Base-by-base conservation (phyloP, 1,139 yeast species). In the Candida sanyaensis region DNA sequence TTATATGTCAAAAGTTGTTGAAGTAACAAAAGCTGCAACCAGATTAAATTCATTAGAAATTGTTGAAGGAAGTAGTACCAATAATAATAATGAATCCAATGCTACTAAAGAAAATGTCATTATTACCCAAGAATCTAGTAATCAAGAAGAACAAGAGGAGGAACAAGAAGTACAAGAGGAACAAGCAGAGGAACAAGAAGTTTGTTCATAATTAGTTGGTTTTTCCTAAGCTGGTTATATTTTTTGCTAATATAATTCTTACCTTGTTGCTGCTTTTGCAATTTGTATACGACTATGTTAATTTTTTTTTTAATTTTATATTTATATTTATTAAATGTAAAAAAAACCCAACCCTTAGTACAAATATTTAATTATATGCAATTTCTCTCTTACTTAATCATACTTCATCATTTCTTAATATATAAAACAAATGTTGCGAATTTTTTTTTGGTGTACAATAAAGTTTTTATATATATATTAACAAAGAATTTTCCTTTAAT, bases 1-100 rank as follows among this genome's bases (percentile, higher is more conserved):
- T 0, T 68, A 56, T 45, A 50, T 68, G 27, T 59, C 68, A 10
- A 78, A 77, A 57, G 64, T 77, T 45, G 71, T 69, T 39, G 78
- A 77, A 48, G 76, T 77, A 3, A 61, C 63, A 49, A 62, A 58
- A 23, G 73, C 75, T 29, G 77, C 59, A 24, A 51, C 38, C 26
- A 43, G 30, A 37, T 26, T 40, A 29, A 46, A 37, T 26, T 38
- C 37, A 7, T 26, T 44, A 10, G 41, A 40, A 29, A 33, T 33
- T 6, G 10, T 34, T 28, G 41, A 27, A 32, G 41, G 30, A 12
- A 33, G 23, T 28, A 24, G 47, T 27, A 24, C 23, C 11, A 17
- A 32, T 17, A 11, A 13, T 27, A 41, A 21, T 13, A 27, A 38
- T 21, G 38, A 33, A 34, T 9, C 2, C 30, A 13, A n/a, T 23